Evolutionary conservation across 2,329 filamentous ascomycete species (phyloP).

Genomic region (Trichoderma arundinaceum): DNA sequence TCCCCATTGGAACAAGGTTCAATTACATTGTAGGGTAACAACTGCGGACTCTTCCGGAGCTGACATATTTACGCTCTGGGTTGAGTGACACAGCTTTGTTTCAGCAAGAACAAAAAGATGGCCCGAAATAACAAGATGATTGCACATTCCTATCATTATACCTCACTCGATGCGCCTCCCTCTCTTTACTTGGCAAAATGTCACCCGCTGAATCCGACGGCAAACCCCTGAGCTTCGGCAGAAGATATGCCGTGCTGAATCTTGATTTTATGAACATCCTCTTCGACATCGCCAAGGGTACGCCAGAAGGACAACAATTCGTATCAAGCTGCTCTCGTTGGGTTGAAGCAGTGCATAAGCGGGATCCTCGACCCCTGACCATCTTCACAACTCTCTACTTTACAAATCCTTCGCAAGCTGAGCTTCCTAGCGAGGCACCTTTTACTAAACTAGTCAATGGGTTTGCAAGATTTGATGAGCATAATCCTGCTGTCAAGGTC

Average conservation of each 20-base stretch:
- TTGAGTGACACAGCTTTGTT: neutral
- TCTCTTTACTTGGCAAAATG: neutral
- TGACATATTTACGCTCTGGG: neutral
- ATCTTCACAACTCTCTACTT: constrained; percentile 47
- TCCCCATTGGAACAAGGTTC: constrained; percentile 3
- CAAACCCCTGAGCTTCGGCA: constrained; percentile 23
- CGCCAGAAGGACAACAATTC: constrained; percentile 40
- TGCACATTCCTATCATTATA: neutral
- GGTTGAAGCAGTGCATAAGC: constrained; percentile 49
- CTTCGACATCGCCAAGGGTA: constrained; percentile 43
- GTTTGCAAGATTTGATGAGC: constrained; percentile 40
- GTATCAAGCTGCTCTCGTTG: constrained; percentile 39
- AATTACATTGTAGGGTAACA: neutral
- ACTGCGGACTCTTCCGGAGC: neutral
- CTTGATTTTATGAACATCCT: constrained; percentile 50
- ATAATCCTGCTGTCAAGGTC: constrained; percentile 41
- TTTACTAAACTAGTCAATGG: constrained; percentile 41
- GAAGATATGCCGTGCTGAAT: constrained; percentile 37
- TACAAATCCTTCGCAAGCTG: constrained; percentile 44
- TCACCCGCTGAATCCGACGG: neutral
- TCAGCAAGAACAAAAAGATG: neutral
- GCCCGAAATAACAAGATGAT: neutral
- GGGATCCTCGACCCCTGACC: constrained; percentile 42
- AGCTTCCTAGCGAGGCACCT: constrained; percentile 44
- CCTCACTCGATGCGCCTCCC: neutral